A percentile compares a stretch with the other conserved stretches of the same genome.
Conservation (phyloP, 768 basidiomycete genomes). For the Ramaria rubella region DNA sequence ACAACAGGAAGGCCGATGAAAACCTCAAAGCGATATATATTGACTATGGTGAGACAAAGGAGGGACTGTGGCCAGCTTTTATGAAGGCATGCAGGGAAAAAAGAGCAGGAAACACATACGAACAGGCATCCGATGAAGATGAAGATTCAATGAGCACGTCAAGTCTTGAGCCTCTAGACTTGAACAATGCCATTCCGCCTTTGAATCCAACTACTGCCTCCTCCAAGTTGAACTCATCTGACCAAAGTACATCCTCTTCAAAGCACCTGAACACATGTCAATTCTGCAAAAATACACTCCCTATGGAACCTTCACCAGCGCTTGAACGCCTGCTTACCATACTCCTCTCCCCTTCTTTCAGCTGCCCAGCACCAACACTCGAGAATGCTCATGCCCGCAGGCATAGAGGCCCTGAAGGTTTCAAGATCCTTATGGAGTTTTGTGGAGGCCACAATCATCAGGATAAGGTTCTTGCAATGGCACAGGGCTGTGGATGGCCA, state of each 20-base stretch:
- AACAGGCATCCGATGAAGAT: neutral
- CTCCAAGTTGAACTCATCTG: neutral
- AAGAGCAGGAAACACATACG: neutral
- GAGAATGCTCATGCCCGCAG: too few relatives aligned
- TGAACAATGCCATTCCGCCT: neutral
- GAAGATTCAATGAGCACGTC: neutral
- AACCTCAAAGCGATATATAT: neutral
- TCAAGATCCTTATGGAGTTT: neutral
- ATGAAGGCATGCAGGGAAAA: neutral
- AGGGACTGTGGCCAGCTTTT: neutral
- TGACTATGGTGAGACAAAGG: neutral
- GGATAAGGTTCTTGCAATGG: neutral
- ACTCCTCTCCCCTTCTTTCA: neutral
- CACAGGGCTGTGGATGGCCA: neutral
- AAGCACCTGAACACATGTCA: neutral
- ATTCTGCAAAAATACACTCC: neutral
- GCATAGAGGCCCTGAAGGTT: neutral
- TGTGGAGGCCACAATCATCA: neutral
- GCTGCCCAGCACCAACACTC: neutral
- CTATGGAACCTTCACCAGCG: neutral
- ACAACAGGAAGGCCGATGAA: neutral
- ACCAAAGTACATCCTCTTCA: too few relatives aligned
- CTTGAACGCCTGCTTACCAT: neutral
- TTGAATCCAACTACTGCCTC: neutral
- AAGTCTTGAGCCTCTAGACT: neutral